phyloP scores from a whole-genome alignment of 2,329 filamentous ascomycete genomes.

The Stenocarpella maydis region DNA sequence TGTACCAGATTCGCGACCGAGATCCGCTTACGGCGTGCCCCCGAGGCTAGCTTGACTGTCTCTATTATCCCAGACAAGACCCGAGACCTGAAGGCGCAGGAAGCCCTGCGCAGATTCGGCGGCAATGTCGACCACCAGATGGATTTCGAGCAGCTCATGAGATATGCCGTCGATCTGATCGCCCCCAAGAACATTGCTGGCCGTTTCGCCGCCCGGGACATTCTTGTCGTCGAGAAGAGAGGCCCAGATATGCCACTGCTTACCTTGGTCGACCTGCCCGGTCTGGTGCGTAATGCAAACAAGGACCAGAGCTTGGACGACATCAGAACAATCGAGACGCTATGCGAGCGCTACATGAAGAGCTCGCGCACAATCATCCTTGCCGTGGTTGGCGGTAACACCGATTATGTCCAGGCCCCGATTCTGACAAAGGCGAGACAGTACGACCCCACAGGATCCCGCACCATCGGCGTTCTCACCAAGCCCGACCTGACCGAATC shows the following conservation, averaged over 20 bases:
- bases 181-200: constrained; percentile 59
- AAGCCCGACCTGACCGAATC: constrained; percentile 62
- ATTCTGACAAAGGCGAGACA: constrained; percentile 60
- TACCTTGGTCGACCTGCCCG: constrained; percentile 69
- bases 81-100: constrained; percentile 56
- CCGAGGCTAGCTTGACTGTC: constrained; percentile 55
- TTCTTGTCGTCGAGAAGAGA: constrained; percentile 66
- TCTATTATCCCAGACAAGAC: constrained; percentile 64
- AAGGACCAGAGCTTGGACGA: constrained; percentile 61
- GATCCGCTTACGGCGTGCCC: constrained; percentile 60
- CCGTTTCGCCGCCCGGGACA: constrained; percentile 59
- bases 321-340: constrained; percentile 58
- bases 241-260: constrained; percentile 67
- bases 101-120: constrained; percentile 56
- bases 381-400: constrained; percentile 63
- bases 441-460: constrained; percentile 57
- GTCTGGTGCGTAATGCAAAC: constrained; percentile 63
- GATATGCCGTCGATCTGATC: constrained; percentile 59
- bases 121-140: constrained; percentile 54
- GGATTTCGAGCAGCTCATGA: constrained; percentile 60
- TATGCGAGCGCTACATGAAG: constrained; percentile 65
- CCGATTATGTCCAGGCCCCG: constrained; percentile 61
- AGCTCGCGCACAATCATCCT: constrained; percentile 63
- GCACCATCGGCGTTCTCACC: constrained; percentile 61
- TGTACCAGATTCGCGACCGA: constrained; percentile 71